Evolutionary conservation across 768 basidiomycete species (phyloP).

Genomic region (Auricularia sp.): DNA sequence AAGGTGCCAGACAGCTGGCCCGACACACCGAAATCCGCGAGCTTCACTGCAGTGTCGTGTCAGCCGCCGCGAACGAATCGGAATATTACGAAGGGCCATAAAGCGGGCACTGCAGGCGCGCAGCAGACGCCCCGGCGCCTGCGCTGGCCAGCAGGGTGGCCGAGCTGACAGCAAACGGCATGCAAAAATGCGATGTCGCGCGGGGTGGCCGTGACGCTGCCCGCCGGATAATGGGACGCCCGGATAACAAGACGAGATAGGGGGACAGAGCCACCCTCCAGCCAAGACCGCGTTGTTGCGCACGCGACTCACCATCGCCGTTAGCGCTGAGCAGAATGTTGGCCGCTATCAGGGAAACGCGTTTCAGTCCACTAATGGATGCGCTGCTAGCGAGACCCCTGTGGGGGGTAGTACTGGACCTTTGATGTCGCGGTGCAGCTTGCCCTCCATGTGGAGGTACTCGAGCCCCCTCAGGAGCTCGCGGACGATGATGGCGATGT

Average conservation of each 20-base stretch:
- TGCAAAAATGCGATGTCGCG: too few species aligned
- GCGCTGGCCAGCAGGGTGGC: too few species aligned
- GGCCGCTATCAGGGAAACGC: slow-evolving; percentile 48
- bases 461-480: slow-evolving; percentile 89
- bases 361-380: neutral
- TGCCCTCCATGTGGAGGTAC: slow-evolving; percentile 92
- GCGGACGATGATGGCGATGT: slow-evolving; percentile 92
- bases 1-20: slow-evolving; percentile 91
- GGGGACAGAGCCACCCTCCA: neutral
- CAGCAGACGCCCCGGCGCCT: too few species aligned
- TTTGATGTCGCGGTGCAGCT: slow-evolving; percentile 99
- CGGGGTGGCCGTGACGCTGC: too few species aligned
- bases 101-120: too few species aligned
- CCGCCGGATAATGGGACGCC: too few species aligned
- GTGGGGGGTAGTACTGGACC: slow-evolving; percentile 35
- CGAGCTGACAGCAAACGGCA: too few species aligned
- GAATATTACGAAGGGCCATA: too few species aligned
- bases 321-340: slow-evolving; percentile 87
- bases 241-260: neutral
- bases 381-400: slow-evolving; percentile 5
- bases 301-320: slow-evolving; percentile 43
- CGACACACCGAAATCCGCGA: slow-evolving; percentile 98
- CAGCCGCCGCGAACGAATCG: too few species aligned
- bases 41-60: slow-evolving; percentile 50
- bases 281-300: neutral